A percentile compares a stretch with the other conserved stretches of the same genome.
Conservation (phyloP, 257 asterid genomes). For the Verbascum thapsus region DNA sequence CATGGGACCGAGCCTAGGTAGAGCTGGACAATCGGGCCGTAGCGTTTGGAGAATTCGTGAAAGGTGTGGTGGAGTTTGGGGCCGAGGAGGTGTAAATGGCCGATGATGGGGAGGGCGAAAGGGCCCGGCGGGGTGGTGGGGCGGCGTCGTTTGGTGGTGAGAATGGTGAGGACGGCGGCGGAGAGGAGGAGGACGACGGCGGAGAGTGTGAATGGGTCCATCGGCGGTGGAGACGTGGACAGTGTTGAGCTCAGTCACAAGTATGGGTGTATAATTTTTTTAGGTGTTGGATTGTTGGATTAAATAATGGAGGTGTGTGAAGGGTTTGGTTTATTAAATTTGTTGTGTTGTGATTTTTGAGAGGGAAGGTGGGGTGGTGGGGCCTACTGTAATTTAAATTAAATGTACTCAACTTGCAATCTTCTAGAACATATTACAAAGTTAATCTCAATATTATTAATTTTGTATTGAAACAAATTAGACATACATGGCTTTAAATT, state of each 20-base stretch:
- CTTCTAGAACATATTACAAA: no score
- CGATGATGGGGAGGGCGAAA: conserved; percentile 51
- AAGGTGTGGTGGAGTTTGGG: conserved; percentile 54
- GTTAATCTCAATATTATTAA: no score
- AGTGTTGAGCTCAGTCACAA: background rate
- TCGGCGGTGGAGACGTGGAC: conserved; percentile 1
- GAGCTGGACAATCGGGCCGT: conserved; percentile 52
- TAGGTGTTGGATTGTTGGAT: no score
- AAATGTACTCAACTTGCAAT: no score
- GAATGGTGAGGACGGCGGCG: conserved; percentile 22
- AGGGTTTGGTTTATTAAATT: background rate
- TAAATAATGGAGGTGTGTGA: no score
- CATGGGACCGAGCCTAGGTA: conserved; percentile 48
- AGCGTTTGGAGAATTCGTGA: conserved; percentile 34
- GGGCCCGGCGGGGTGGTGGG: conserved; percentile 50
- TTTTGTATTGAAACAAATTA: no score
- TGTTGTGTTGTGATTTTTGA: background rate
- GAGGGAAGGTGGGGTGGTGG: no score
- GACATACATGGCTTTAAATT: no score
- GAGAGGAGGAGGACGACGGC: conserved; percentile 40
- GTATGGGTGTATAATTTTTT: no score
- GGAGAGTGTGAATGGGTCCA: conserved; percentile 24
- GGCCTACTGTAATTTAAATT: no score
- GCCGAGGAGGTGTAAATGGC: conserved; percentile 71
- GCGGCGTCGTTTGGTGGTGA: conserved; percentile 13